Percentiles rank a stretch among this genome's conserved stretches.
Conservation (phyloP, 1,284 basidiomycete species). For the Tylopilus orsonianus region DNA sequence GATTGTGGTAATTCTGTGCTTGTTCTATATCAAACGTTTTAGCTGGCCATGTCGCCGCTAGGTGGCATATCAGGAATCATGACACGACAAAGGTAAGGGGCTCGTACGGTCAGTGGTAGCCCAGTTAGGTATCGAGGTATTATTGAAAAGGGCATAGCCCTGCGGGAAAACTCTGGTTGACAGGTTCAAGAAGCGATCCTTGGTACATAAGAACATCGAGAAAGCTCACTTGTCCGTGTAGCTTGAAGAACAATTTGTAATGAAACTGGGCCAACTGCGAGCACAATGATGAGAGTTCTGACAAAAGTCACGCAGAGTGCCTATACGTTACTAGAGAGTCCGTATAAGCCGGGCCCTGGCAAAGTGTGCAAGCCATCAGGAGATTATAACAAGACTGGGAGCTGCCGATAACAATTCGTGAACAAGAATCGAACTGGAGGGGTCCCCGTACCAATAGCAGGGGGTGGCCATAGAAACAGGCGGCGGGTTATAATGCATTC, state of each 20-base stretch:
- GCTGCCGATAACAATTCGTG: conserved; percentile 7
- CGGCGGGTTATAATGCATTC: conserved; percentile 20
- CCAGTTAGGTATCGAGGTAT: conserved; percentile 31
- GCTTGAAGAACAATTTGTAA: conserved; percentile 17
- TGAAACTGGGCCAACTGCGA: conserved; percentile 25
- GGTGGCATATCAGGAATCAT: neutral
- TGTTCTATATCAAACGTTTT: conserved; percentile 16
- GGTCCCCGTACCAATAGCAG: conserved; percentile 27
- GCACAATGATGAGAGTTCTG: neutral
- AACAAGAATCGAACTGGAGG: neutral
- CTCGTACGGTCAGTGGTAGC: conserved; percentile 26
- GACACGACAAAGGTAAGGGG: neutral
- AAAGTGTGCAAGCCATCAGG: conserved; percentile 32
- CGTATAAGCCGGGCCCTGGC: conserved; percentile 14
- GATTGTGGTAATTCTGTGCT: conserved; percentile 10
- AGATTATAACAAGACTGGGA: conserved; percentile 36
- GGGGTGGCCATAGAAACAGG: conserved; percentile 21
- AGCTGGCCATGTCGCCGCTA: conserved; percentile 22
- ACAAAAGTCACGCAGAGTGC: neutral
- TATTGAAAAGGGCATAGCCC: conserved; percentile 16
- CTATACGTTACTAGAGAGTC: conserved; percentile 8
- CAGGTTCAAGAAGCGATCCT: neutral
- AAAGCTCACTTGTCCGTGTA: conserved; percentile 21
- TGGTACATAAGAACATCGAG: neutral
- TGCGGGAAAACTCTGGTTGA: conserved; percentile 23